Evolutionary conservation across 2,329 filamentous ascomycete species (phyloP), one percentile per base, ranked within the genome.

Genomic region (Fusarium multiceps): DNA sequence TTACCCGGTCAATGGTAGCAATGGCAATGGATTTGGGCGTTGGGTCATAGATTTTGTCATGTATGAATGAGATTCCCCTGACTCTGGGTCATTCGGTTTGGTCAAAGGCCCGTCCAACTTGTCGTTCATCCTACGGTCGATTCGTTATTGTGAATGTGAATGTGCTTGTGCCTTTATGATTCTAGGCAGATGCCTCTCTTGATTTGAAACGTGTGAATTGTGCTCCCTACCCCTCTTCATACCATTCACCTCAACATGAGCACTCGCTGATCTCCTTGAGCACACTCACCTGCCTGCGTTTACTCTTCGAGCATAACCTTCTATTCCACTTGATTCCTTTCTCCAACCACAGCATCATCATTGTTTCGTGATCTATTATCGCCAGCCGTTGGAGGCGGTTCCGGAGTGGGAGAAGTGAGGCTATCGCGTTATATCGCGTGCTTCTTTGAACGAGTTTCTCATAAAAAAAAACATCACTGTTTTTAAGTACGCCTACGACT

Each of bases 21-120:
- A 72, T 75, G 71, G 70, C 69, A 69, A 73, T 75, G 71, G 73
- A 72, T 75, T 80, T 78, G 78, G 80, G 81, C 81, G 81, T 82
- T 77, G 76, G 78, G 79, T 79, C 77, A 78, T 79, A 75, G 76
- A 75, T 76, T 78, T 79, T 77, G 74, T 76, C 75, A 79, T 79
- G 78, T 79, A 80, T 80, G 78, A 80, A 80, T 80, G 78, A 80
- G 75, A 79, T 79, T 76, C 70, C 78, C 78, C 77, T 69, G 75
- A 73, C 59, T 72, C 74, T 77, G 78, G 78, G 77, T 75, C 78
- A 78, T 79, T 79, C 77, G 74, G 76, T 79, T 76, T 77, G 72
- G 72, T 75, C 74, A 77, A 78, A 74, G 72, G 78, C 76, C 75
- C 72, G 75, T 76, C 76, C 74, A 73, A 65, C 59, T 67, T 68